A percentile compares a stretch with the other conserved stretches of the same genome.
These are phyloP conservation scores for Pythium myriotylum DNA, from an alignment of 352 stramenopile species.

Conservation along the genomic window DNA sequence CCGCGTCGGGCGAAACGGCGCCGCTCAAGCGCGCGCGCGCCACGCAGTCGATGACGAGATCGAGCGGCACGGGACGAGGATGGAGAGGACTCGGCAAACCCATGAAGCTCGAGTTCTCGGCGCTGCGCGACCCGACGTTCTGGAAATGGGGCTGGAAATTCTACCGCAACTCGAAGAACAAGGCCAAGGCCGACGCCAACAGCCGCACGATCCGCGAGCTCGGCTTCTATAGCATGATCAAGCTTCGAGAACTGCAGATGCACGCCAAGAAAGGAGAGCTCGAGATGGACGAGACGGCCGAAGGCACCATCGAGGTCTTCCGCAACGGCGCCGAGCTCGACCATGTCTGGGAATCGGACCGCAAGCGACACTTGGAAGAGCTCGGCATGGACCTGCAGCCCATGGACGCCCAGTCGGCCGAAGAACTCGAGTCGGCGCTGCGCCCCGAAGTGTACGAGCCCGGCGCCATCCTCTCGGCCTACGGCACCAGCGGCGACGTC, in stretches of 20 bases:
- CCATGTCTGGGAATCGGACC: slow-evolving; percentile 74
- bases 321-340: slow-evolving; percentile 51
- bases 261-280: slow-evolving; percentile 78
- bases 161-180: slow-evolving; percentile 79
- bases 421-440: slow-evolving; percentile 70
- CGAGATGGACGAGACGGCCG: slow-evolving; percentile 86
- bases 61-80: slow-evolving; percentile 10
- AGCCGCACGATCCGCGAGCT: slow-evolving; percentile 81
- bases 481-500: slow-evolving; percentile 85
- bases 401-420: slow-evolving; percentile 53
- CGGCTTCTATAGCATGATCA: slow-evolving; percentile 88
- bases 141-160: slow-evolving; percentile 89
- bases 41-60: slow-evolving; percentile 7
- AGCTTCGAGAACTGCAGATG: slow-evolving; percentile 76
- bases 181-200: slow-evolving; percentile 71
- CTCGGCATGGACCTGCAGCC: slow-evolving; percentile 80
- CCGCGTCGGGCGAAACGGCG: slow-evolving; percentile 30
- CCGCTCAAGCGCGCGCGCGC: slow-evolving; percentile 14
- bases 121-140: slow-evolving; percentile 79
- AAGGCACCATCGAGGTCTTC: slow-evolving; percentile 86
- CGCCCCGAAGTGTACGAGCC: slow-evolving; percentile 57
- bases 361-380: slow-evolving; percentile 67
- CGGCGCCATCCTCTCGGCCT: slow-evolving; percentile 76
- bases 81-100: slow-evolving; percentile 56
- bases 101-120: slow-evolving; percentile 84